Evolutionary conservation across 208 protist species (phyloP).

Genomic region (Zelonia costaricensis): DNA sequence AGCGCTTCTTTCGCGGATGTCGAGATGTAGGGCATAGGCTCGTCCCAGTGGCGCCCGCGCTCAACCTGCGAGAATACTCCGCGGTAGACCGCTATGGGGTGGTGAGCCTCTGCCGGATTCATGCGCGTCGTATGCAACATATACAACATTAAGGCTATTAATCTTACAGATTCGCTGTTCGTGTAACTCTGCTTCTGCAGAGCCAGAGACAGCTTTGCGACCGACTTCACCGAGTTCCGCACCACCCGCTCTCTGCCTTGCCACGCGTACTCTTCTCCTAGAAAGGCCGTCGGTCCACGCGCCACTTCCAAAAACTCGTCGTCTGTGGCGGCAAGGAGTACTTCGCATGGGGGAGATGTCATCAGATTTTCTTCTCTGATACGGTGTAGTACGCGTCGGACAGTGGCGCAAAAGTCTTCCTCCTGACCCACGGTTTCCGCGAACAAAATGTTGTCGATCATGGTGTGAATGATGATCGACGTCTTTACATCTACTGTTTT

Average conservation of each 20-base stretch:
- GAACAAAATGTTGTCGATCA: too few relatives aligned
- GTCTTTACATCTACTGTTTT: too few relatives aligned
- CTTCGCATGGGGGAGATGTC: slow-evolving; percentile 12
- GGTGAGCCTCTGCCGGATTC: slow-evolving; percentile 13
- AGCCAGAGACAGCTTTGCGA: slow-evolving; percentile 19
- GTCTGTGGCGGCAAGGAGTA: slow-evolving; percentile 7
- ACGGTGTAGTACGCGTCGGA: too few relatives aligned
- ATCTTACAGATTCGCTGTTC: slow-evolving; percentile 4
- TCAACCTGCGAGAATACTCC: slow-evolving; percentile 3
- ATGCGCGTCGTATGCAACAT: slow-evolving; percentile 15
- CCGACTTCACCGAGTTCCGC: slow-evolving; percentile 28
- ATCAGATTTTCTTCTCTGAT: slow-evolving; percentile 18
- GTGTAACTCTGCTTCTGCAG: not conserved
- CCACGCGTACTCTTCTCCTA: slow-evolving; percentile 30
- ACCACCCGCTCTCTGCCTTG: slow-evolving; percentile 15
- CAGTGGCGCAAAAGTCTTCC: too few relatives aligned
- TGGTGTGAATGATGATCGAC: too few relatives aligned
- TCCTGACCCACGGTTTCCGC: too few relatives aligned
- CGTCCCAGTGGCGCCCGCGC: slow-evolving; percentile 6
- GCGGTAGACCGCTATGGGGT: slow-evolving; percentile 2
- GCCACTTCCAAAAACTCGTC: slow-evolving; percentile 6
- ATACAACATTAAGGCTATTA: slow-evolving; percentile 10
- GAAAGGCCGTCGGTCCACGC: slow-evolving; percentile 2
- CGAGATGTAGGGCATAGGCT: slow-evolving; percentile 6
- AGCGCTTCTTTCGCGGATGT: not conserved